phyloP scores from a whole-genome alignment of 2,329 filamentous ascomycete species.

The Aspergillus neotritici region DNA sequence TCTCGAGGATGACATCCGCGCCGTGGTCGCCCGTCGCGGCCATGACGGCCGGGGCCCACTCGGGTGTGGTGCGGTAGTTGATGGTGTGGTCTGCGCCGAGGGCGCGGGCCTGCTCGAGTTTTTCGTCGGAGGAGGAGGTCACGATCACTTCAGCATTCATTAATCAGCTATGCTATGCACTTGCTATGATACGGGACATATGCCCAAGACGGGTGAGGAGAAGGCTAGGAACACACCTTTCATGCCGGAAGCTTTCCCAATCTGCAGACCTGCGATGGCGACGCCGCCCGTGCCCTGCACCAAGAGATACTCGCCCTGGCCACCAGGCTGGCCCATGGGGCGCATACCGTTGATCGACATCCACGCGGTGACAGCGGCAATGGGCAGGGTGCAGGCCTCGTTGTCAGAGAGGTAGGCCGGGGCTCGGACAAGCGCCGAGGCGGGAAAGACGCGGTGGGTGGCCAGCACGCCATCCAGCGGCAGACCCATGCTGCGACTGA shows the following conservation, averaged over 20 bases:
- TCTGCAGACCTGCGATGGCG: slow-evolving; percentile 40
- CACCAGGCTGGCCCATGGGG: slow-evolving; percentile 42
- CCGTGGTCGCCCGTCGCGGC: slow-evolving; percentile 42
- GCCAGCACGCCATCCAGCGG: slow-evolving; percentile 48
- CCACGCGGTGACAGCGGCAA: slow-evolving; percentile 49
- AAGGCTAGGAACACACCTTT: slow-evolving; percentile 31
- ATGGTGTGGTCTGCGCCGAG: slow-evolving; percentile 47
- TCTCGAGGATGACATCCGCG: slow-evolving; percentile 49
- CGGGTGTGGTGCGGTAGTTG: slow-evolving; percentile 45
- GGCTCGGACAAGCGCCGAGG: slow-evolving; percentile 35
- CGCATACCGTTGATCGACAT: slow-evolving; percentile 43
- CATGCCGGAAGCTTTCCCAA: slow-evolving; percentile 46
- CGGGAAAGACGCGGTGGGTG: slow-evolving; percentile 41
- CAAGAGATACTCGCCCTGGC: slow-evolving; percentile 45
- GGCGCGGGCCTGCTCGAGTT: slow-evolving; percentile 45
- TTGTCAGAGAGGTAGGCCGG: slow-evolving; percentile 35
- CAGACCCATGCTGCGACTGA: slow-evolving; percentile 55
- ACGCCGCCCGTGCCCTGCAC: slow-evolving; percentile 52
- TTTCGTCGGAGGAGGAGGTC: slow-evolving; percentile 48
- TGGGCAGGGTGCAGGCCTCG: slow-evolving; percentile 39
- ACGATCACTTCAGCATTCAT: slow-evolving; percentile 41
- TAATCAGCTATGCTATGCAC: neutral
- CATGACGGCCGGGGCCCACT: slow-evolving; percentile 45
- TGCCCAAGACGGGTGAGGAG: too few relatives aligned
- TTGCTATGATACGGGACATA: too few relatives aligned